phyloP scores from a whole-genome alignment of 83 land plant genomes.

The Picea abies region DNA sequence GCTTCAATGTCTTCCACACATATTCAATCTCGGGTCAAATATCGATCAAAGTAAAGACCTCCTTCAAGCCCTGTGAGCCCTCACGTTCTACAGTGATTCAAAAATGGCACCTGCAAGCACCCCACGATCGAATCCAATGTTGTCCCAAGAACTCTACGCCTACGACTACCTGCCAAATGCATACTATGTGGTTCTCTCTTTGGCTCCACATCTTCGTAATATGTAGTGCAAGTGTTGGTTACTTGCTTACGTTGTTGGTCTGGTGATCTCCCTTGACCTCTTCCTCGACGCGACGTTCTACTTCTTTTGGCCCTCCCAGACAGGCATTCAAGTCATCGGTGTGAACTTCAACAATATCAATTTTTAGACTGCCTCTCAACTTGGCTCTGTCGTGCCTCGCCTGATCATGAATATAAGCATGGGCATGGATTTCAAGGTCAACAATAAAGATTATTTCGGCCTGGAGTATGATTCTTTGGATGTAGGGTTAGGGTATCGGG shows the following conservation, averaged over 20 bases:
- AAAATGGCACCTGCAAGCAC: background rate
- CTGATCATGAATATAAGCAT: constrained; percentile 58
- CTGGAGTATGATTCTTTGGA: constrained; percentile 42
- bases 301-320: constrained; percentile 57
- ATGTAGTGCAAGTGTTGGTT: background rate
- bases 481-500: constrained; percentile 60
- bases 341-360: constrained; percentile 32
- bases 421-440: constrained; percentile 40
- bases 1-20: too few relatives aligned
- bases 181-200: constrained; percentile 14
- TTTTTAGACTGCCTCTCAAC: constrained; percentile 16
- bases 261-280: constrained; percentile 17
- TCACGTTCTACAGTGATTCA: too few relatives aligned
- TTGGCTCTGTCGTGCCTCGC: constrained; percentile 16
- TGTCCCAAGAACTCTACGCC: background rate
- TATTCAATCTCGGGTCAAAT: too few relatives aligned
- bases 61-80: too few relatives aligned
- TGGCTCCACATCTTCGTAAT: background rate
- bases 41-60: too few relatives aligned
- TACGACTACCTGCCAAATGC: background rate
- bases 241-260: constrained; percentile 9
- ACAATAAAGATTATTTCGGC: constrained; percentile 65
- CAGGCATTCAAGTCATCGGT: constrained; percentile 30
- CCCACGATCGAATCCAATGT: background rate
- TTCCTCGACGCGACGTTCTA: constrained; percentile 34